A percentile compares a stretch with the other conserved stretches of the same genome.
phyloP scores from a whole-genome alignment of 73 alveolate species.

The Paramecium sexaurelia region DNA sequence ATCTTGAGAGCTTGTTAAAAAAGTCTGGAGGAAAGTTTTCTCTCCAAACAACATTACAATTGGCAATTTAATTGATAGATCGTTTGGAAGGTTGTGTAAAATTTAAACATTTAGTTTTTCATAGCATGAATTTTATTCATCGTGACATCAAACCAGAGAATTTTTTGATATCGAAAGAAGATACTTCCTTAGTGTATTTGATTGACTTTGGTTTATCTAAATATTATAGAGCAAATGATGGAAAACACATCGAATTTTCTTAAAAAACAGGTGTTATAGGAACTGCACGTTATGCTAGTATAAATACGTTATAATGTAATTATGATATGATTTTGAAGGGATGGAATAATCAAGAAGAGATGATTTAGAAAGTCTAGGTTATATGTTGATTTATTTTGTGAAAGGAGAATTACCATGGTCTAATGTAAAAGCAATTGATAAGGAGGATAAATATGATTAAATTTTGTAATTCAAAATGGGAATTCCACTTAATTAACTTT shows the following conservation, averaged over 20 bases:
- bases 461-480: slow-evolving; percentile 75
- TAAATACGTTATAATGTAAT: slow-evolving; percentile 64
- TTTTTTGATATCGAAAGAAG: slow-evolving; percentile 79
- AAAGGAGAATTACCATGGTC: slow-evolving; percentile 82
- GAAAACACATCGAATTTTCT: slow-evolving; percentile 76
- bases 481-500: slow-evolving; percentile 73
- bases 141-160: slow-evolving; percentile 90
- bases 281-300: slow-evolving; percentile 81
- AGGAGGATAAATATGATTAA: slow-evolving; percentile 74
- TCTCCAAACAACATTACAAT: slow-evolving; percentile 37
- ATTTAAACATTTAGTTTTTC: slow-evolving; percentile 58
- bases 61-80: slow-evolving; percentile 55
- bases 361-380: slow-evolving; percentile 84
- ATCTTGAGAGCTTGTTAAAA: slow-evolving; percentile 83
- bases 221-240: slow-evolving; percentile 82
- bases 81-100: slow-evolving; percentile 49
- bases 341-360: slow-evolving; percentile 84
- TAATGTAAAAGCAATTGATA: slow-evolving; percentile 64
- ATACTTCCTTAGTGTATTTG: slow-evolving; percentile 75
- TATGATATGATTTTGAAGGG: slow-evolving; percentile 48
- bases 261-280: slow-evolving; percentile 81
- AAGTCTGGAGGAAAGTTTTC: slow-evolving; percentile 72
- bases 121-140: slow-evolving; percentile 78
- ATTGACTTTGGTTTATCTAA: slow-evolving; percentile 96
- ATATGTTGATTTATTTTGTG: slow-evolving; percentile 73